A percentile compares a stretch with the other conserved stretches of the same genome.
Conservation (phyloP, 2,329 filamentous ascomycete genomes). For the Clonostachys rosea region DNA sequence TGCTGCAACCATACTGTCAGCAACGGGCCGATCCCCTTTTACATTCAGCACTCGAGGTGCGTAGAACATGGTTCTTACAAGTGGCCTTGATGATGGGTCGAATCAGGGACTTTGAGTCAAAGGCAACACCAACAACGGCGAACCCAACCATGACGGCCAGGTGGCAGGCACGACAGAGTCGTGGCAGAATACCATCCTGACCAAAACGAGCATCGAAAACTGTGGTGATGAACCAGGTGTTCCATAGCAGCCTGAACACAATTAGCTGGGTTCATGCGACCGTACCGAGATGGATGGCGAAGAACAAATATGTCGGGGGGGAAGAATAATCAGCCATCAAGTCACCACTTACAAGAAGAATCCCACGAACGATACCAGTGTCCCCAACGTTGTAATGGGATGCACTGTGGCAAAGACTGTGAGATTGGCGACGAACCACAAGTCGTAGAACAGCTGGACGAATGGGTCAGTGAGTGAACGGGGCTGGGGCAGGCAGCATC, state of each 20-base stretch:
- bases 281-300: no score
- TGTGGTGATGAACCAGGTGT: constrained; percentile 62
- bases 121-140: constrained; percentile 50
- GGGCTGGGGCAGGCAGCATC: no score
- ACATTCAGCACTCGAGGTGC: neutral
- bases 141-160: constrained; percentile 63
- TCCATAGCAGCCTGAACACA: constrained; percentile 51
- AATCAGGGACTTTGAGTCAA: constrained; percentile 27
- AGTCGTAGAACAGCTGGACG: constrained; percentile 30
- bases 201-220: constrained; percentile 64
- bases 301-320: no score
- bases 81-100: constrained; percentile 28
- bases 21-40: neutral
- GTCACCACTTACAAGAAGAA: constrained; percentile 14
- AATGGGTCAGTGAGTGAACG: constrained; percentile 13
- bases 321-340: no score
- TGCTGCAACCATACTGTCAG: constrained; percentile 12
- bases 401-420: constrained; percentile 46
- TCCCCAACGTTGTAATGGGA: constrained; percentile 19
- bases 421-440: constrained; percentile 52
- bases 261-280: neutral
- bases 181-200: constrained; percentile 58
- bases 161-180: constrained; percentile 52
- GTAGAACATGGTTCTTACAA: constrained; percentile 19
- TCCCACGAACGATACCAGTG: constrained; percentile 26